Percentiles rank a stretch among this genome's conserved stretches.
Evolutionary conservation across 2,329 filamentous ascomycete genomes (phyloP).

Genomic region (Nannizziopsis arthrosporioides): DNA sequence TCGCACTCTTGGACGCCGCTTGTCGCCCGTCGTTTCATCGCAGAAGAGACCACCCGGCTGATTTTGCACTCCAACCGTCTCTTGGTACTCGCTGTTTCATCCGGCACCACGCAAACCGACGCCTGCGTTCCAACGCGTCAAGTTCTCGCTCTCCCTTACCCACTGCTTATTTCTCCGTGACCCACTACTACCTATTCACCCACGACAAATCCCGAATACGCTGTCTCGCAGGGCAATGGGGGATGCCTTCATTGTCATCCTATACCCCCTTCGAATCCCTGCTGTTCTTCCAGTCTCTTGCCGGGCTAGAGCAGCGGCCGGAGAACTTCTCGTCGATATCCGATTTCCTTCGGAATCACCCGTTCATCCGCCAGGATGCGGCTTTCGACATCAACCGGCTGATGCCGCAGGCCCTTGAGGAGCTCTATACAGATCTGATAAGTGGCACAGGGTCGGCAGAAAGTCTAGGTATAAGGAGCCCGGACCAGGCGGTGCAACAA

Average conservation of each 20-base stretch:
- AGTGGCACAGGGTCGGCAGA: constrained; percentile 47
- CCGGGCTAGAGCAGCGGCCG: constrained; percentile 53
- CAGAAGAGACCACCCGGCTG: too few species aligned
- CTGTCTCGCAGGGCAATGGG: constrained; percentile 34
- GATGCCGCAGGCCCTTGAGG: constrained; percentile 63
- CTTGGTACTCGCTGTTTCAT: not conserved
- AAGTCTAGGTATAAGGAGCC: constrained; percentile 20
- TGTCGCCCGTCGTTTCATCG: too few species aligned
- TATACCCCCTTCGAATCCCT: constrained; percentile 81
- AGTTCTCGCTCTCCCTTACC: constrained; percentile 17
- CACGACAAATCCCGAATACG: constrained; percentile 23
- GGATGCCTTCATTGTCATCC: constrained; percentile 49
- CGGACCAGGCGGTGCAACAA: constrained; percentile 21
- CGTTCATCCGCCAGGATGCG: constrained; percentile 56
- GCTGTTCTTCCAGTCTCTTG: constrained; percentile 70
- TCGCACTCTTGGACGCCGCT: too few species aligned
- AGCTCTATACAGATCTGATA: constrained; percentile 65
- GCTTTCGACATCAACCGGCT: constrained; percentile 64
- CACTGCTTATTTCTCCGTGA: constrained; percentile 29
- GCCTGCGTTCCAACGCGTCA: not conserved
- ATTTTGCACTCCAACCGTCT: not conserved
- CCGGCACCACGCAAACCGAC: not conserved
- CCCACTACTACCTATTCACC: constrained; percentile 3
- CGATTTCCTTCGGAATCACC: constrained; percentile 60
- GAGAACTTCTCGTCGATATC: constrained; percentile 61